Percentiles rank a stretch among this genome's conserved stretches.
These are phyloP conservation scores for Stellera chamaejasme DNA, from an alignment of 345 rosid genomes.

Conservation along the genomic window DNA sequence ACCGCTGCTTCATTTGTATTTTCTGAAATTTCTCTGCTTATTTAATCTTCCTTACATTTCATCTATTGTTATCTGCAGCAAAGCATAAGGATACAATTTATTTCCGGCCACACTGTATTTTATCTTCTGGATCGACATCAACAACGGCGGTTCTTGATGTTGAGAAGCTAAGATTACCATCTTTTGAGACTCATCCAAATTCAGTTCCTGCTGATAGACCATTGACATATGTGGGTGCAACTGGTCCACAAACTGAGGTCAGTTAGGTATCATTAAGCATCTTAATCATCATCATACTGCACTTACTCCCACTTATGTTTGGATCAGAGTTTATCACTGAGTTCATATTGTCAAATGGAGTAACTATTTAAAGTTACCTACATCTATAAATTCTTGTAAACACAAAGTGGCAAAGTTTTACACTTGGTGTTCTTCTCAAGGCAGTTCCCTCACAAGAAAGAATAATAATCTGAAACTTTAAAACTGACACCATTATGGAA, in stretches of 20 bases:
- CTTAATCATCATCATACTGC: too few species aligned
- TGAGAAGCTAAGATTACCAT: conserved; percentile 72
- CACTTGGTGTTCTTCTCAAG: too few species aligned
- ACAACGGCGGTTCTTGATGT: conserved; percentile 52
- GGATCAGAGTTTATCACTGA: too few species aligned
- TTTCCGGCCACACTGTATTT: conserved; percentile 56
- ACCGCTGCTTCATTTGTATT: too few species aligned
- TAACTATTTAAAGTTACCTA: too few species aligned
- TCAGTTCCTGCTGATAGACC: conserved; percentile 36
- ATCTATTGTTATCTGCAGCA: conserved; percentile 39
- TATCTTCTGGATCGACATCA: conserved; percentile 48
- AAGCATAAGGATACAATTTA: conserved; percentile 38
- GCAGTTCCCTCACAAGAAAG: too few species aligned
- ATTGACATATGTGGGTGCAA: conserved; percentile 53
- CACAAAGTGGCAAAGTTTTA: too few species aligned
- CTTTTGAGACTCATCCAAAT: conserved; percentile 49
- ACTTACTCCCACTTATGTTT: too few species aligned
- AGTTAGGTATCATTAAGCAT: background rate
- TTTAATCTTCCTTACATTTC: conserved; percentile 8
- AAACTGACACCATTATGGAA: too few species aligned
- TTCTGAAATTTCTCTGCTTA: background rate
- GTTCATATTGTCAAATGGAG: too few species aligned
- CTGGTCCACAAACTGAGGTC: conserved; percentile 60
- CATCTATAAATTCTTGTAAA: too few species aligned
- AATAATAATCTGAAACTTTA: too few species aligned